Evolutionary conservation across 805 yeast species (phyloP).

Genomic region (Candida easanensis): DNA sequence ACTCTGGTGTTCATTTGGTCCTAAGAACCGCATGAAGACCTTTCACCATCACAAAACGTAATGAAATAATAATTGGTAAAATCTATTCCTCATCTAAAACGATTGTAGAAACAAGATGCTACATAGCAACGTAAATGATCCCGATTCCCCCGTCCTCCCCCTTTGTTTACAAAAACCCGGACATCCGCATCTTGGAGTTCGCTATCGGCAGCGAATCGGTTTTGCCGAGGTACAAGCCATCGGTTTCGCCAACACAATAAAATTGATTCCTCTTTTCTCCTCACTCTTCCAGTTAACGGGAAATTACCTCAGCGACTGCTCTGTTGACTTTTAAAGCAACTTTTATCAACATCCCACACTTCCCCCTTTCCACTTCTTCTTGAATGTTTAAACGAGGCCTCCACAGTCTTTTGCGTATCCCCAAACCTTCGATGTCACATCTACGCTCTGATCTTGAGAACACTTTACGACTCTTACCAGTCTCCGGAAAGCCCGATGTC

Average conservation of each 20-base stretch:
- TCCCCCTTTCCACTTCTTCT: not conserved
- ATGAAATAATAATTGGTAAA: no score
- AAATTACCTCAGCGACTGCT: no score
- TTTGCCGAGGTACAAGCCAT: conserved; percentile 1
- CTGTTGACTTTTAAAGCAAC: no score
- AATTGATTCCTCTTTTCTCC: no score
- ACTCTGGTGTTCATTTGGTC: conserved; percentile 86
- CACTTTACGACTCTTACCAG: conserved; percentile 12
- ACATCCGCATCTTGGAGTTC: not conserved
- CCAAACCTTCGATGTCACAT: conserved; percentile 9
- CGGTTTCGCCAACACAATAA: no score
- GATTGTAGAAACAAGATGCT: not conserved
- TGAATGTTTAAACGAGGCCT: not conserved
- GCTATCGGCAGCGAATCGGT: no score
- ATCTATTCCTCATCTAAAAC: no score
- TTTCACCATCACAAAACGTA: no score
- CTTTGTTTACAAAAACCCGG: not conserved
- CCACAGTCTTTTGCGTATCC: conserved; percentile 1
- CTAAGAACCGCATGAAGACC: conserved; percentile 62
- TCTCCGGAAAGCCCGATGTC: conserved; percentile 12
- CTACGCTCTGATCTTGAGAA: conserved; percentile 18
- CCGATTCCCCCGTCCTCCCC: no score
- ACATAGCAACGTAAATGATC: no score
- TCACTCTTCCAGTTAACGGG: no score
- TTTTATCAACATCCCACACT: no score